A percentile compares a stretch with the other conserved stretches of the same genome.
Evolutionary conservation across 306 rosid genomes (phyloP).

Genomic region (Lotus japonicus): DNA sequence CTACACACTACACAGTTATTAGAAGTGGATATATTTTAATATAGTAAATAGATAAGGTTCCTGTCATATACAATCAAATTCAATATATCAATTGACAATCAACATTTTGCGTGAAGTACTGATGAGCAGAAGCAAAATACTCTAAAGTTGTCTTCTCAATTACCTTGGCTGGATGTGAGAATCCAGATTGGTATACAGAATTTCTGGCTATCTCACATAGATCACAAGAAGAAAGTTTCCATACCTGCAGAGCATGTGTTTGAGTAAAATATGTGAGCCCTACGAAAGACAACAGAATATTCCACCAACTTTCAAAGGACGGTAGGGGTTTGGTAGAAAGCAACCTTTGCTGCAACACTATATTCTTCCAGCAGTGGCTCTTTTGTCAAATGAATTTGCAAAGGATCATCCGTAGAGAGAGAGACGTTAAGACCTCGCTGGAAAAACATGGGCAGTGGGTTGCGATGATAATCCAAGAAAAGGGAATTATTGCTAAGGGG

Average conservation of each 20-base stretch:
- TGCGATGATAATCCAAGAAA: conserved; percentile 78
- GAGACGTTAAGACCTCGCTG: conserved; percentile 80
- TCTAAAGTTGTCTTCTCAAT: not conserved
- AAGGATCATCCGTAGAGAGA: conserved; percentile 78
- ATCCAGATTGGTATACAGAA: conserved; percentile 90
- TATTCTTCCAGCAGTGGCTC: conserved; percentile 47
- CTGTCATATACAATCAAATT: no score
- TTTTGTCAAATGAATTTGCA: conserved; percentile 48
- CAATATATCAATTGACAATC: no score
- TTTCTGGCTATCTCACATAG: conserved; percentile 82
- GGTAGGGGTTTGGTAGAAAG: not conserved
- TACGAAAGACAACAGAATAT: conserved; percentile 7
- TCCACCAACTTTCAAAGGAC: not conserved
- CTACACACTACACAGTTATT: no score
- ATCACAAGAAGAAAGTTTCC: conserved; percentile 87
- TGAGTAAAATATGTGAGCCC: conserved; percentile 1
- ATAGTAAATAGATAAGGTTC: no score
- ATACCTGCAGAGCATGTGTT: conserved; percentile 43
- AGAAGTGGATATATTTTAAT: no score
- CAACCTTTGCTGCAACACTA: conserved; percentile 47
- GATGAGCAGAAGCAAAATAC: no score
- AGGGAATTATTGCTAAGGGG: conserved; percentile 87
- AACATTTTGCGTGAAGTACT: no score
- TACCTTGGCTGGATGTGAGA: conserved; percentile 76
- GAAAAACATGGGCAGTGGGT: conserved; percentile 79